These are phyloP conservation scores for Capronia epimyces DNA, from an alignment of 2,329 filamentous ascomycete genomes.

Conservation along the genomic window DNA sequence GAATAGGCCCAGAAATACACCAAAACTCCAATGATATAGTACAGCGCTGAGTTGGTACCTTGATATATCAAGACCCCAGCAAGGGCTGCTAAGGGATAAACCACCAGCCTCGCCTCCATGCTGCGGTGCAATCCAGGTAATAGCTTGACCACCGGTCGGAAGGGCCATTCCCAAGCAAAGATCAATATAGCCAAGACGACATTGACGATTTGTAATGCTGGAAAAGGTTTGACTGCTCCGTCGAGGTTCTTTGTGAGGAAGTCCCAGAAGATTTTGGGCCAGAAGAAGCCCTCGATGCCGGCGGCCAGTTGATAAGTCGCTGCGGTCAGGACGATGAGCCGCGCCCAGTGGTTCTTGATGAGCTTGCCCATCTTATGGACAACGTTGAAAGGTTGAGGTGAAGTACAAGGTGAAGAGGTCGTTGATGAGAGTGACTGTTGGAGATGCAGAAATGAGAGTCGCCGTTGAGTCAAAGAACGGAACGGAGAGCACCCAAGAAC, in stretches of 20 bases:
- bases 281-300: conserved; percentile 84
- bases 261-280: conserved; percentile 99
- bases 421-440: conserved; percentile 6
- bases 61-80: conserved; percentile 79
- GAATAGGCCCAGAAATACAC: conserved; percentile 97
- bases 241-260: conserved; percentile 89
- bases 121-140: conserved; percentile 82
- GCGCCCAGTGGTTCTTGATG: conserved; percentile 99
- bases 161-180: conserved; percentile 85
- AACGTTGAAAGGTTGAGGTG: neutral
- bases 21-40: conserved; percentile 77
- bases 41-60: conserved; percentile 83
- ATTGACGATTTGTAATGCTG: conserved; percentile 84
- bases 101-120: conserved; percentile 75
- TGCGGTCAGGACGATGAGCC: conserved; percentile 84
- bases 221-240: conserved; percentile 76
- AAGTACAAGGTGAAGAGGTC: conserved; percentile 2
- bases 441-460: conserved; percentile 16
- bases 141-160: conserved; percentile 48
- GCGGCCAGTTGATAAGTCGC: conserved; percentile 78
- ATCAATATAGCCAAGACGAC: conserved; percentile 72
- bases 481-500: conserved; percentile 15
- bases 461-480: conserved; percentile 14
- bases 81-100: conserved; percentile 73
- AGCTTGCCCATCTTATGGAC: conserved; percentile 74